phyloP scores from a whole-genome alignment of 176 grass and related monocot species.

The Pontederia crassipes region DNA sequence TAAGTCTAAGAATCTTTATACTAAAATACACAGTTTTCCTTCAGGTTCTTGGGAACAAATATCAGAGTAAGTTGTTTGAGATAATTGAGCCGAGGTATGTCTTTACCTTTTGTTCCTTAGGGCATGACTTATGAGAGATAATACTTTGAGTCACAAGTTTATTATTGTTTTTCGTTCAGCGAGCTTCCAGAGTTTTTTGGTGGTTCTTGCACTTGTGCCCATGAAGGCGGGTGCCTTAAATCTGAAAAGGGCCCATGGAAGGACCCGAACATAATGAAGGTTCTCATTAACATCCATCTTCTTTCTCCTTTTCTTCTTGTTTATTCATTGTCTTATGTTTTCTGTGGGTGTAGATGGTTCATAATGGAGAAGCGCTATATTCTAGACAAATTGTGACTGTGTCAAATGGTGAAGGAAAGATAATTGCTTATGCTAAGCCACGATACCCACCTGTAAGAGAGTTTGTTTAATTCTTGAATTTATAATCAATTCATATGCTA shows the following conservation, averaged over 20 bases:
- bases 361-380: slow-evolving; percentile 12
- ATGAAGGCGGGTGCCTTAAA: slow-evolving; percentile 9
- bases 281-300: background rate
- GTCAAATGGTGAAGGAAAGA: slow-evolving; percentile 9
- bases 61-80: slow-evolving; percentile 13
- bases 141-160: background rate
- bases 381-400: slow-evolving; percentile 7
- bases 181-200: slow-evolving; percentile 13
- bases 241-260: slow-evolving; percentile 17
- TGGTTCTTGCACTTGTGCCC: slow-evolving; percentile 11
- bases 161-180: background rate
- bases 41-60: slow-evolving; percentile 12
- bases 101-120: background rate
- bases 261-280: slow-evolving; percentile 14
- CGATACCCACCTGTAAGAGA: slow-evolving; percentile 1
- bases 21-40: background rate
- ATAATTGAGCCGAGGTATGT: slow-evolving; percentile 10
- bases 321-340: background rate
- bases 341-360: slow-evolving; percentile 1
- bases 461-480: background rate
- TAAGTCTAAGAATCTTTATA: background rate
- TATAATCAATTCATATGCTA: background rate
- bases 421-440: slow-evolving; percentile 17
- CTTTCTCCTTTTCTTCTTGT: background rate
- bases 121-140: background rate